Base-by-base conservation (phyloP, 352 stramenopile species). In the Globisporangium barbulae region DNA sequence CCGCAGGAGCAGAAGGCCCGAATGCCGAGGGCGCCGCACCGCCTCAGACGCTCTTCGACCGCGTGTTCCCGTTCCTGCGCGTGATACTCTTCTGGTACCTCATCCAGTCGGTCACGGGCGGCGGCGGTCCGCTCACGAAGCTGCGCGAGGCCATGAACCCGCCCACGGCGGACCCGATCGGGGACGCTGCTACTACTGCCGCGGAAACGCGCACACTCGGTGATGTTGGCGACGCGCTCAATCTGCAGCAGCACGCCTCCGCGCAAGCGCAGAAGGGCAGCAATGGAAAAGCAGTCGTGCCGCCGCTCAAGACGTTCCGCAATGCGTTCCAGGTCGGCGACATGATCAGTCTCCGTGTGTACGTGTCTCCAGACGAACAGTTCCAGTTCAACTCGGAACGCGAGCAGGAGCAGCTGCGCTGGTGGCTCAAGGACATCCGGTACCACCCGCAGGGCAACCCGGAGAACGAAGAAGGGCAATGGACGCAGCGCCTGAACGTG, bases 81-180 rank as follows among this genome's bases (percentile, higher is more conserved):
- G 85, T 93, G 70, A 48, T 91, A n/a, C 72, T 84, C 64, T 80
- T 93, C 62, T 95, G 85, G 79, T 95, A 95, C 74, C 73, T 82
- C 39, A 81, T 95, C 61, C 79, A 89, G 53, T 72, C 77, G 44
- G 76, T 79, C 53, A 67, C n/a, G 60, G 65, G 50, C 59, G 67
- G 50, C 66, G 39, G 25, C 53, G 63, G n/a, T 6, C 48, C 57
- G 33, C 33, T 61, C 47, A 70, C 57, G 22, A 28, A 41, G 31
- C 35, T 63, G 39, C 47, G 67, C 59, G 48, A 64, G 61, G 53
- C 58, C 22, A 15, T 69, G 48, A 64, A 52, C n/a, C 63, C 63
- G 39, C 63, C 63, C 13, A 64, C 55, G 12, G 55, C 63, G 15
- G 63, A 69, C 56, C 63, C 56, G 8, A 64, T 69, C 49, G 48